Evolutionary conservation across 768 basidiomycete species (phyloP), one percentile per base, ranked within the genome.

Genomic region (Termitomyces sp.): DNA sequence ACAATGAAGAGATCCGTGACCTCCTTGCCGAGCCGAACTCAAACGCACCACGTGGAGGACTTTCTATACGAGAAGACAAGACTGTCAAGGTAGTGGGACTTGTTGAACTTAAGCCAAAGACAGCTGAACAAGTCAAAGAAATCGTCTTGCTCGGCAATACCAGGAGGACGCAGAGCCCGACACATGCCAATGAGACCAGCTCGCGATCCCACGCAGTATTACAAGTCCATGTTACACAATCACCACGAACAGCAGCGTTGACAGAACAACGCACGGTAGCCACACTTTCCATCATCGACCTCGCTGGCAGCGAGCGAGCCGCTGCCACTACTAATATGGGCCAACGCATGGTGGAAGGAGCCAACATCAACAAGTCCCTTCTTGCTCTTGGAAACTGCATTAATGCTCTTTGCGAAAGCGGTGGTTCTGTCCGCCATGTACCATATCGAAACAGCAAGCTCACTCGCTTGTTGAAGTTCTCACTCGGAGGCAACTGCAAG

Each of bases 381-480:
- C 86, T 99, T 55, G 94, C 97, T 7, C 85, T 99, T 35, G 94
- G 94, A 30, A 98, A 97, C 72, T 98, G 96, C 72, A 98, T 99
- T 74, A 98, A 98, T 65, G 95, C 97, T 6, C 86, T 99, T 51
- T 98, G 96, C 75, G 92, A 95, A 71, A 93, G 92, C 56, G 92
- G 92, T 6, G 90, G 90, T 30, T 88, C 88, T 28, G 71, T 85
- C 58, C 90, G 91, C 36, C 97, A 98, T 69, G 81, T 99, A 13
- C 97, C 97, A 0, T 99, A 98, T 72, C 85, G 97, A 55, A 97
- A 99, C 76, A 94, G 92, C 79, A 99, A 99, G 74, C 89, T 99
- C 62, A 99, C 97, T 0, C 90, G 97, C 44, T 74, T 98, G 46
- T 87, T 98, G 68, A 98, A 98, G 72, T 98, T 98, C 77, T 95